Evolutionary conservation across 2,329 filamentous ascomycete species (phyloP).

Genomic region (Stachybotrys chlorohalonatus): DNA sequence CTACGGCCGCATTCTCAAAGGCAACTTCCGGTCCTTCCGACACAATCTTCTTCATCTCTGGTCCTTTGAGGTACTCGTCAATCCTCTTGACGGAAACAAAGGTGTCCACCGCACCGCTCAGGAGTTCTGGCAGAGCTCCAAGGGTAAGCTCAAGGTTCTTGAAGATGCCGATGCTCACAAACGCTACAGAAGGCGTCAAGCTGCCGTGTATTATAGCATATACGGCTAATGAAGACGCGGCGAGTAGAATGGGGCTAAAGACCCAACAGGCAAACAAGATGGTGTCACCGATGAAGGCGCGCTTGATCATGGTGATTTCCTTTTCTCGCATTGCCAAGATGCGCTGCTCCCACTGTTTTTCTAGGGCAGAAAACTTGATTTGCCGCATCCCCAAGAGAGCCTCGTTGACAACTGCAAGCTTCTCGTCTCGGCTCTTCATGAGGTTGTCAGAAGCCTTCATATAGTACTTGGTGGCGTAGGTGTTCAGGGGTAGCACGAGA

Average conservation of each 20-base stretch:
- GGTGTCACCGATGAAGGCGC: conserved; percentile 54
- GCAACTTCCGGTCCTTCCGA: conserved; percentile 49
- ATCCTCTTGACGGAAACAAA: conserved; percentile 66
- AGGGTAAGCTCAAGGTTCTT: conserved; percentile 64
- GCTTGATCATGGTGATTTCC: conserved; percentile 60
- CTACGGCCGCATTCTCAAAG: conserved; percentile 60
- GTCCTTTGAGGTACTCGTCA: conserved; percentile 58
- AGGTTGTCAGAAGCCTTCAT: conserved; percentile 55
- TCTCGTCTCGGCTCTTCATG: conserved; percentile 69
- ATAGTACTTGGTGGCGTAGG: conserved; percentile 56
- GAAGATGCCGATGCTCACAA: conserved; percentile 70
- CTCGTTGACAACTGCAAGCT: conserved; percentile 68
- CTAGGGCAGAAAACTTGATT: conserved; percentile 75
- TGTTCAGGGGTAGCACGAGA: conserved; percentile 59
- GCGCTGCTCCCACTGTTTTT: conserved; percentile 64
- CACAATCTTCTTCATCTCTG: conserved; percentile 50
- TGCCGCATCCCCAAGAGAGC: conserved; percentile 71
- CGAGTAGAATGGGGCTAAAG: conserved; percentile 62
- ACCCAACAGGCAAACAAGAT: conserved; percentile 61
- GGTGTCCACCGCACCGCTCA: conserved; percentile 61
- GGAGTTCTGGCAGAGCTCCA: conserved; percentile 62
- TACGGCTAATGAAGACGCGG: conserved; percentile 59
- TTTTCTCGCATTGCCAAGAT: conserved; percentile 53
- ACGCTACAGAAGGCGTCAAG: conserved; percentile 64
- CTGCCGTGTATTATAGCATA: conserved; percentile 57